These are phyloP conservation scores for Pseudoperonospora humuli DNA, from an alignment of 352 stramenopile genomes.

Conservation along the genomic window DNA sequence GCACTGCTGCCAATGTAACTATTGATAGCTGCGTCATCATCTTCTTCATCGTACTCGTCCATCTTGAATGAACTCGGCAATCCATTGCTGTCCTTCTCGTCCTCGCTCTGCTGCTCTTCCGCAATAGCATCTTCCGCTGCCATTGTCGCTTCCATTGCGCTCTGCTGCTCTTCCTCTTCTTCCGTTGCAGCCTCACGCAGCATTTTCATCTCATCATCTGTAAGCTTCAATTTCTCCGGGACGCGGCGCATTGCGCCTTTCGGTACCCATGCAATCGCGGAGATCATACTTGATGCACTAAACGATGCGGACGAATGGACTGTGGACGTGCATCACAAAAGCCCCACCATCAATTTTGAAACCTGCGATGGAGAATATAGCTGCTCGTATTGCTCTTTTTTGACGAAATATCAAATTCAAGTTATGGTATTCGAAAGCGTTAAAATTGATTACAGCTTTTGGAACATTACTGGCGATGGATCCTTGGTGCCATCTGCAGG, in stretches of 20 bases:
- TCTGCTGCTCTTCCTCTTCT: constrained; percentile 57
- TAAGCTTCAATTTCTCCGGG: constrained; percentile 81
- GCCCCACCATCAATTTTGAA: constrained; percentile 11
- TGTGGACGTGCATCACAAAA: constrained; percentile 5
- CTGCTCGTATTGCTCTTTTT: too few species aligned
- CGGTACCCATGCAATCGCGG: constrained; percentile 25
- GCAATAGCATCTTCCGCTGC: constrained; percentile 37
- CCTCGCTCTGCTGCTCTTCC: constrained; percentile 8
- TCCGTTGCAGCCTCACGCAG: constrained; percentile 71
- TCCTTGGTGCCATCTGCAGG: too few species aligned
- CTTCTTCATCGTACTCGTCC: constrained; percentile 86
- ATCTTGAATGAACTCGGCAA: constrained; percentile 74
- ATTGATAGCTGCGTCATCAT: constrained; percentile 73
- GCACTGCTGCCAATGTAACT: constrained; percentile 53
- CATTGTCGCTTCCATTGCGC: constrained; percentile 44
- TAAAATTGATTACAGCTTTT: too few species aligned
- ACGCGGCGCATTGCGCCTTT: constrained; percentile 43
- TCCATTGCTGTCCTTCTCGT: constrained; percentile 36
- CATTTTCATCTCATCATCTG: constrained; percentile 74
- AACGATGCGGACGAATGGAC: constrained; percentile 8
- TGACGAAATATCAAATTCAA: too few species aligned
- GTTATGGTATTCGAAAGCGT: too few species aligned
- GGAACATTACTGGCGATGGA: too few species aligned
- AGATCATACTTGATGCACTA: constrained; percentile 21
- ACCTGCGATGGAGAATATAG: constrained; percentile 1